phyloP scores from a whole-genome alignment of 1,284 basidiomycete species.

The Heterobasidion parviporum region DNA sequence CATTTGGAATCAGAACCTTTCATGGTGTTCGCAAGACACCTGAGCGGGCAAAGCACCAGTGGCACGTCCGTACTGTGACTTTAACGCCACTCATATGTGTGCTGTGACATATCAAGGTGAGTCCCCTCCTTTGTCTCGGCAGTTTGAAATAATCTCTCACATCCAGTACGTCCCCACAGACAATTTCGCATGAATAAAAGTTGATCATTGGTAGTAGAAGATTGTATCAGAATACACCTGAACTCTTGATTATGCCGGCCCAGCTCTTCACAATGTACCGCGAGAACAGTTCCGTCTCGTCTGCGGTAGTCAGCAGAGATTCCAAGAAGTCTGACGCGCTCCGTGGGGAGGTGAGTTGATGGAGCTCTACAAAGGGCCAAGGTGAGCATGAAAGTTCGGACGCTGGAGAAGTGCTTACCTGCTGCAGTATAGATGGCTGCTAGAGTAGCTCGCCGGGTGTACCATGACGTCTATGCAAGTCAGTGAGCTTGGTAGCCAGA shows the following conservation, averaged over 20 bases:
- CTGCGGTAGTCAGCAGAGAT: constrained; percentile 42
- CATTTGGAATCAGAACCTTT: no score
- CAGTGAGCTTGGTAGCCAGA: constrained; percentile 4
- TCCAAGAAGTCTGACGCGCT: constrained; percentile 62
- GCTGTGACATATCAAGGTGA: no score
- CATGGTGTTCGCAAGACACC: no score
- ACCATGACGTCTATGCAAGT: constrained; percentile 53
- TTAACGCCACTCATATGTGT: no score
- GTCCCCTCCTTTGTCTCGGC: no score
- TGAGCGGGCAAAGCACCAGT: no score
- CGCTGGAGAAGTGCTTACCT: constrained; percentile 27
- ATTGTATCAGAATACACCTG: constrained; percentile 32
- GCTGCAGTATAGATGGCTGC: constrained; percentile 59
- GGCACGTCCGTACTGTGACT: no score
- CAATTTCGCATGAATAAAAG: not conserved
- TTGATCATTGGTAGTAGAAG: not conserved
- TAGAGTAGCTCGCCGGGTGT: constrained; percentile 51
- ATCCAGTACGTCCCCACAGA: no score
- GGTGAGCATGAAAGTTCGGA: not conserved
- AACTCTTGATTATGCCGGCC: constrained; percentile 58
- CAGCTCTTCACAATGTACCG: constrained; percentile 60
- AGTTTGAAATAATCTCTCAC: no score
- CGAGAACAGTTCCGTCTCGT: constrained; percentile 44
- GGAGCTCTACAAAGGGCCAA: constrained; percentile 42
- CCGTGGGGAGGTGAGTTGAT: constrained; percentile 62